Evolutionary conservation across 2,329 filamentous ascomycete species (phyloP).

Genomic region (Aspergillus fumigatiaffinis): DNA sequence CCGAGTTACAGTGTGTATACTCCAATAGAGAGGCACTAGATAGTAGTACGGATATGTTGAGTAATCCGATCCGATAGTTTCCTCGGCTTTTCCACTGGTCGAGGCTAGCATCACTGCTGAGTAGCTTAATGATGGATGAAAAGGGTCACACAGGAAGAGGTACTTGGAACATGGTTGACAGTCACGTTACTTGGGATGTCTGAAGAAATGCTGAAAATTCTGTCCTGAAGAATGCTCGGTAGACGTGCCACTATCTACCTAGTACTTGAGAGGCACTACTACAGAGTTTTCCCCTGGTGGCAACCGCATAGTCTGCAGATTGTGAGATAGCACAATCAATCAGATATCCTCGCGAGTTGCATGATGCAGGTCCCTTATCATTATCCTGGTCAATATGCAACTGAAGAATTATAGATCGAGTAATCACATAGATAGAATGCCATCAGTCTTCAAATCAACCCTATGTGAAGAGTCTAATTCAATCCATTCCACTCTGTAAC

Average conservation of each 20-base stretch:
- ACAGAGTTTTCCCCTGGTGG: neutral
- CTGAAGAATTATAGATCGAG: neutral
- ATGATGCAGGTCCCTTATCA: neutral
- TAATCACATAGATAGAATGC: too few relatives aligned
- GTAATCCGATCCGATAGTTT: neutral
- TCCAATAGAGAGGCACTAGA: neutral
- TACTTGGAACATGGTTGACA: too few relatives aligned
- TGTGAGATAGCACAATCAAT: too few relatives aligned
- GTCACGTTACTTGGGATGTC: too few relatives aligned
- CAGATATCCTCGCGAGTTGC: neutral
- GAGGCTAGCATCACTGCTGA: too few relatives aligned
- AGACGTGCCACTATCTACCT: too few relatives aligned
- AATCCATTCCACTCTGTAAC: neutral
- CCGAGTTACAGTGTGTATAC: too few relatives aligned
- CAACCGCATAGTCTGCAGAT: neutral
- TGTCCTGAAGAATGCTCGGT: neutral
- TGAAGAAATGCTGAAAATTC: neutral
- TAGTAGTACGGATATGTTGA: neutral
- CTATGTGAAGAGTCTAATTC: too few relatives aligned
- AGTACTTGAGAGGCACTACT: too few relatives aligned
- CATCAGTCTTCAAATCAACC: too few relatives aligned
- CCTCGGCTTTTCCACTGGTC: neutral
- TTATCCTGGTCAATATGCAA: neutral
- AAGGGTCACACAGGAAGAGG: too few relatives aligned
- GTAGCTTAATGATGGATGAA: too few relatives aligned